Conservation (phyloP, 345 rosid genomes). For the Mercurialis annua region DNA sequence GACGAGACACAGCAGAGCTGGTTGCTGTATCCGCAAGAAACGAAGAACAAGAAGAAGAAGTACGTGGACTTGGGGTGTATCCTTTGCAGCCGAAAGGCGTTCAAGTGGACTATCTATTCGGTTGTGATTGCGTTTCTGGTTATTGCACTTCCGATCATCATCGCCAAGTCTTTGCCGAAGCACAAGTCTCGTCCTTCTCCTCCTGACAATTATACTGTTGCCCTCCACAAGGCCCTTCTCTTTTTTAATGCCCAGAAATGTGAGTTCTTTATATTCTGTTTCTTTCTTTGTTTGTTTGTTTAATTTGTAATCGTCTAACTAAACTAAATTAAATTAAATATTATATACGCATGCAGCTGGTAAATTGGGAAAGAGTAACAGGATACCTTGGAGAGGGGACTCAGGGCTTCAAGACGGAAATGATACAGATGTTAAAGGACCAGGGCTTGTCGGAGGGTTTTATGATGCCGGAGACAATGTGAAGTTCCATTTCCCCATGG, state of each 20-base stretch:
- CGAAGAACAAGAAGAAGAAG: constrained; percentile 57
- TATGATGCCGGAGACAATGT: constrained; percentile 78
- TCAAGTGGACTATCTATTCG: constrained; percentile 46
- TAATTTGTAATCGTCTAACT: too few species aligned
- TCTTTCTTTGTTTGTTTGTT: too few species aligned
- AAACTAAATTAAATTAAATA: too few species aligned
- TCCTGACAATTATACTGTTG: constrained; percentile 68
- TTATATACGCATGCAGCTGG: constrained; percentile 51
- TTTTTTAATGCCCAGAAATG: constrained; percentile 93
- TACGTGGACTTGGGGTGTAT: constrained; percentile 79
- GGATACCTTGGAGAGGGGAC: constrained; percentile 68
- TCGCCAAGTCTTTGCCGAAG: constrained; percentile 58
- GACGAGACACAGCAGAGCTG: constrained; percentile 90
- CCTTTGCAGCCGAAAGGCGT: constrained; percentile 49
- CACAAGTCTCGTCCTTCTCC: constrained; percentile 50
- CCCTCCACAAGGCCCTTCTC: constrained; percentile 72
- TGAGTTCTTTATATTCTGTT: constrained; percentile 27
- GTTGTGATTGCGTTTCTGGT: constrained; percentile 44
- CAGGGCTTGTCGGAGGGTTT: constrained; percentile 77
- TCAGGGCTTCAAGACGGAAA: constrained; percentile 72
- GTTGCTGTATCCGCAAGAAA: constrained; percentile 52
- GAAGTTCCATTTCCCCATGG: constrained; percentile 89
- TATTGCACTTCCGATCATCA: constrained; percentile 60
- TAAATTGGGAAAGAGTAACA: constrained; percentile 57
- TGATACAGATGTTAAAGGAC: constrained; percentile 35